A percentile compares a stretch with the other conserved stretches of the same genome.
These are phyloP conservation scores for Yamadazyma nakazawae DNA, from an alignment of 805 yeast genomes.

Conservation along the genomic window DNA sequence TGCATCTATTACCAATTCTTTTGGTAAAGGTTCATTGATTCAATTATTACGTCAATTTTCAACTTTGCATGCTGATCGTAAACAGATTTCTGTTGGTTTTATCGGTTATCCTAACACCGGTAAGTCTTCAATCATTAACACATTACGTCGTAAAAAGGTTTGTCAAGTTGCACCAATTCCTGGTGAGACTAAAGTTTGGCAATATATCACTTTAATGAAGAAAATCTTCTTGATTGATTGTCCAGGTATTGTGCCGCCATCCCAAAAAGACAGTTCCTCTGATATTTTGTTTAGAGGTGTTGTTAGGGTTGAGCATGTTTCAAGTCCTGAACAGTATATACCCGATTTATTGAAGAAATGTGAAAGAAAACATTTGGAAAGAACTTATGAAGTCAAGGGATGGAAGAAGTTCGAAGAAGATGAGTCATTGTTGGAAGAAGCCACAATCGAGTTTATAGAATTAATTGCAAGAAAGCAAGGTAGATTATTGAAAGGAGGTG, in stretches of 20 bases:
- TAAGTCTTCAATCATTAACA: conserved; percentile 91
- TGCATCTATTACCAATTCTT: conserved; percentile 95
- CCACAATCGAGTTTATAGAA: conserved; percentile 72
- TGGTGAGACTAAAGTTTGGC: conserved; percentile 99
- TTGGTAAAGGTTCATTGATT: conserved; percentile 95
- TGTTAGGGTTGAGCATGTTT: conserved; percentile 96
- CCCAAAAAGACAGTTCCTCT: conserved; percentile 81
- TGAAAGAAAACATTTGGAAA: conserved; percentile 83
- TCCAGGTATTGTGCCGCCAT: conserved; percentile 99
- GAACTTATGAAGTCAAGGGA: conserved; percentile 92
- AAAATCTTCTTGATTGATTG: conserved; percentile 93
- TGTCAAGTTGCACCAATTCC: conserved; percentile 98
- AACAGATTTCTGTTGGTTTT: conserved; percentile 94
- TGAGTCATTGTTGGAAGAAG: conserved; percentile 44
- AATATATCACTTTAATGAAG: conserved; percentile 95
- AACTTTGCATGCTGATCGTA: conserved; percentile 83
- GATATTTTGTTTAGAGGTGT: conserved; percentile 95
- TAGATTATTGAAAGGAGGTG: conserved; percentile 92
- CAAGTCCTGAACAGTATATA: conserved; percentile 92
- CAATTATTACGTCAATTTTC: conserved; percentile 93
- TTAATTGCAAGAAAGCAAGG: conserved; percentile 91
- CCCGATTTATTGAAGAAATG: conserved; percentile 84
- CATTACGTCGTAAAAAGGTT: conserved; percentile 90
- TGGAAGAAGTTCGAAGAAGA: conserved; percentile 58
- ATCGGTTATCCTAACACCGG: conserved; percentile 99